Evolutionary conservation across 108 stramenopile species (phyloP).

Genomic region (Cyclotella baltica): DNA sequence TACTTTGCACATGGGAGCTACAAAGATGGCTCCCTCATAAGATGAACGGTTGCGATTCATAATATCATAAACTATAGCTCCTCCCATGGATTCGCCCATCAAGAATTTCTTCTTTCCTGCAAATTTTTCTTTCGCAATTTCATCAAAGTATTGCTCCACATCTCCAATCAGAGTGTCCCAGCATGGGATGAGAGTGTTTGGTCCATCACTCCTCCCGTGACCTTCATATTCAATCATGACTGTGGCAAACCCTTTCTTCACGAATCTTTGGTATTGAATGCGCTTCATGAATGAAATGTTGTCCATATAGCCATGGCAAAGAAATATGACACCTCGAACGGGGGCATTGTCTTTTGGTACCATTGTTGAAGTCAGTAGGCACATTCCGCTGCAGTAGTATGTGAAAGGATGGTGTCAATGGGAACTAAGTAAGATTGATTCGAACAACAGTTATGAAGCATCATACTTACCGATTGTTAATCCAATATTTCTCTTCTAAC

Average conservation of each 20-base stretch:
- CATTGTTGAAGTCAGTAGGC: constrained; percentile 61
- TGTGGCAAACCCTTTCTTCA: constrained; percentile 61
- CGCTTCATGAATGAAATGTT: constrained; percentile 63
- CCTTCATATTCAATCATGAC: constrained; percentile 79
- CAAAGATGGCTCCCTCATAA: constrained; percentile 66
- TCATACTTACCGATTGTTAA: constrained; percentile 50
- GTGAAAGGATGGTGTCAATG: background rate
- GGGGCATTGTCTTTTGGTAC: constrained; percentile 49
- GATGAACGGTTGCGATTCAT: constrained; percentile 45
- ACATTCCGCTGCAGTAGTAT: constrained; percentile 53
- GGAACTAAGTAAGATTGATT: no score
- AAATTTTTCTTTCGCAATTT: constrained; percentile 43
- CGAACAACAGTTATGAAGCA: no score
- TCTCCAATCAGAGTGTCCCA: constrained; percentile 60
- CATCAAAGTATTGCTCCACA: constrained; percentile 56
- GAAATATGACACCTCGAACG: constrained; percentile 65
- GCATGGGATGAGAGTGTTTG: constrained; percentile 52
- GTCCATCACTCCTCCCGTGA: constrained; percentile 70
- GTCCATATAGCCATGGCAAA: constrained; percentile 78
- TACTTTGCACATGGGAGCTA: constrained; percentile 77
- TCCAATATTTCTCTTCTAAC: constrained; percentile 57
- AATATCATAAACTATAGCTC: constrained; percentile 63
- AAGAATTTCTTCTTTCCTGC: constrained; percentile 57
- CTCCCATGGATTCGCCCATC: constrained; percentile 82
- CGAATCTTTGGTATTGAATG: constrained; percentile 54